phyloP scores from a whole-genome alignment of 768 basidiomycete species.

The Boletus subcaerulescens region DNA sequence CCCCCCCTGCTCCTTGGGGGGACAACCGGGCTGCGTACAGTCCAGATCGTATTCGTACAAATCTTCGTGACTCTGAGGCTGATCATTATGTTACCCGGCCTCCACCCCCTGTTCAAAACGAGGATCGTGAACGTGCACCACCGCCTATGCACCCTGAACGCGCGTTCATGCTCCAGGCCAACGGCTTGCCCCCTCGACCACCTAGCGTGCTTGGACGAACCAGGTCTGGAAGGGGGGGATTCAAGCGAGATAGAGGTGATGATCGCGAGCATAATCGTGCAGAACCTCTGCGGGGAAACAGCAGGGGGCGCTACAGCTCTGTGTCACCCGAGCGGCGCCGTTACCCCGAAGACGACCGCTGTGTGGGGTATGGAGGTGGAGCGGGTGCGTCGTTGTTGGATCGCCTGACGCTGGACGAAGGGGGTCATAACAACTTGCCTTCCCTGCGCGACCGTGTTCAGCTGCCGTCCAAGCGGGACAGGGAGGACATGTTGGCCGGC shows the following conservation, averaged over 20 bases:
- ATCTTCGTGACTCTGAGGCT: slow-evolving; percentile 8
- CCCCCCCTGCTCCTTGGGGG: slow-evolving; percentile 6
- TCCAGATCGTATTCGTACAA: slow-evolving; percentile 8
- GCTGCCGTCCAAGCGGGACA: slow-evolving; percentile 31
- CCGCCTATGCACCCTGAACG: slow-evolving; percentile 32
- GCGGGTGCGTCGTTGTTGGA: slow-evolving; percentile 38
- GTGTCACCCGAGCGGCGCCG: slow-evolving; percentile 19
- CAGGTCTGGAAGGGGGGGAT: slow-evolving; percentile 12
- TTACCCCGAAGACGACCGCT: slow-evolving; percentile 14
- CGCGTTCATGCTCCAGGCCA: slow-evolving; percentile 28
- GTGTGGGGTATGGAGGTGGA: neutral
- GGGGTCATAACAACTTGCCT: slow-evolving; percentile 6
- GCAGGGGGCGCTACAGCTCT: neutral
- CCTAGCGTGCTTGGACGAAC: slow-evolving; percentile 12
- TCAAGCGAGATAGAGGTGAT: slow-evolving; percentile 22
- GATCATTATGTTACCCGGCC: slow-evolving; percentile 1
- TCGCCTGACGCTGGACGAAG: slow-evolving; percentile 31
- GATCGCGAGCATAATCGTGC: slow-evolving; percentile 19
- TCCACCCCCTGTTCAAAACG: neutral
- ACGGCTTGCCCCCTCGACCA: slow-evolving; percentile 30
- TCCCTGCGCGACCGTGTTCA: slow-evolving; percentile 41
- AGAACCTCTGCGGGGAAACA: slow-evolving; percentile 18
- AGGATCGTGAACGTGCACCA: slow-evolving; percentile 9
- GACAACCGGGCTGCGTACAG: slow-evolving; percentile 6
- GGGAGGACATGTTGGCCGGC: slow-evolving; percentile 25